These are phyloP conservation scores for Ustulina deusta DNA, from an alignment of 2,329 filamentous ascomycete genomes.

Conservation along the genomic window DNA sequence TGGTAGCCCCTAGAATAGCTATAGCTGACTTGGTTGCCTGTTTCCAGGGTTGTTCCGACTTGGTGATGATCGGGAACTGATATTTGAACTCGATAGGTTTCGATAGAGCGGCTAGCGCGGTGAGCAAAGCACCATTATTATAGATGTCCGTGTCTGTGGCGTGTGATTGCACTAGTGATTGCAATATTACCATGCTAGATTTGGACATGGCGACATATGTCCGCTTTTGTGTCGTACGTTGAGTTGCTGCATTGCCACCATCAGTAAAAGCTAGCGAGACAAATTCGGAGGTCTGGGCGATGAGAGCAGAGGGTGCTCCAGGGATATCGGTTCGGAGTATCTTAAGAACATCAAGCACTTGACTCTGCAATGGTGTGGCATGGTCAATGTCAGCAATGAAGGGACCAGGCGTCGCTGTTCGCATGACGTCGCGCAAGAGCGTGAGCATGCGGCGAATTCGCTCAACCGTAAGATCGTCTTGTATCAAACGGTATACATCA, in stretches of 20 bases:
- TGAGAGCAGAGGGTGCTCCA: conserved; percentile 75
- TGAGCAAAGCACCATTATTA: conserved; percentile 72
- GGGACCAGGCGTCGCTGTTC: conserved; percentile 73
- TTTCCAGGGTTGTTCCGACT: conserved; percentile 79
- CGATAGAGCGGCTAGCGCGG: conserved; percentile 74
- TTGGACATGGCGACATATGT: conserved; percentile 94
- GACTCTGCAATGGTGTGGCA: conserved; percentile 77
- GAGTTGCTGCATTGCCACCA: conserved; percentile 51
- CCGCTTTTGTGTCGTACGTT: conserved; percentile 63
- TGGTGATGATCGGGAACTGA: conserved; percentile 77
- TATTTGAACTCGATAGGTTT: conserved; percentile 85
- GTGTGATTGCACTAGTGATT: conserved; percentile 70
- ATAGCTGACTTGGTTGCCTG: conserved; percentile 79
- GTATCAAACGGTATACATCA: conserved; percentile 82
- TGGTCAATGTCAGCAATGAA: conserved; percentile 81
- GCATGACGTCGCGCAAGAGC: conserved; percentile 77
- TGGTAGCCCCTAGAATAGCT: conserved; percentile 73
- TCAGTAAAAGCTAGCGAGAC: conserved; percentile 74
- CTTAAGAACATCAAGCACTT: conserved; percentile 75
- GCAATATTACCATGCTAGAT: conserved; percentile 77
- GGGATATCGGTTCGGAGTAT: conserved; percentile 74
- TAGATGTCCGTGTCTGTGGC: conserved; percentile 76
- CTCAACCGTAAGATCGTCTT: conserved; percentile 70
- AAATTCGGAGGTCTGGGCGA: conserved; percentile 77
- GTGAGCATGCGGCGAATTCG: conserved; percentile 75